Conservation (phyloP, 2,329 filamentous ascomycete genomes). For the Passalora sequoiae region DNA sequence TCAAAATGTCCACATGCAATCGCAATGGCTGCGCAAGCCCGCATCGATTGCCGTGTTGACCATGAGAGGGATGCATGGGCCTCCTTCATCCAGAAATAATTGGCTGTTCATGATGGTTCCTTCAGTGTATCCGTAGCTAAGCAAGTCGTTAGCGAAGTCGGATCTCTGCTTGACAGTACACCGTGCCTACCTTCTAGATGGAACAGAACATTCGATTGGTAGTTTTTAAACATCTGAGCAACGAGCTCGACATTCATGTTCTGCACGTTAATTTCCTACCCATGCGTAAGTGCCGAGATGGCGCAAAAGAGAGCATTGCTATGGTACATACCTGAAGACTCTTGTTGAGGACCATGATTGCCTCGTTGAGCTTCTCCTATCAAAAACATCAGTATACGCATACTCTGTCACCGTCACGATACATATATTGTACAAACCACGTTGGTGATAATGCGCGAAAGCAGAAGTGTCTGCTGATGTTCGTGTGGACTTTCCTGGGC, state of each 20-base stretch:
- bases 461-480: constrained; percentile 88
- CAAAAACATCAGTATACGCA: constrained; percentile 6
- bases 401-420: background rate
- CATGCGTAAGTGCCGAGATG: background rate
- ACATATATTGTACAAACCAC: constrained; percentile 75
- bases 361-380: constrained; percentile 95
- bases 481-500: constrained; percentile 80
- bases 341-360: constrained; percentile 87
- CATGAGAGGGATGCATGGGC: too few relatives aligned
- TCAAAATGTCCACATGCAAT: too few relatives aligned
- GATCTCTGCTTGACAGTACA: background rate
- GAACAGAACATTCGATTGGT: constrained; percentile 95
- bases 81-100: too few relatives aligned
- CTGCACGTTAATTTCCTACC: constrained; percentile 90
- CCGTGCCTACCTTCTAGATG: constrained; percentile 74
- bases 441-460: constrained; percentile 94
- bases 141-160: constrained; percentile 1
- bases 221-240: constrained; percentile 99
- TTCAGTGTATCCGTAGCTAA: constrained; percentile 27
- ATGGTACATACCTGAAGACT: constrained; percentile 64
- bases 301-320: background rate
- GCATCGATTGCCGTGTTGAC: too few relatives aligned
- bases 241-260: constrained; percentile 99
- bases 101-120: constrained; percentile 25
- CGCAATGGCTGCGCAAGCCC: too few relatives aligned